These are phyloP conservation scores for Cladorrhinum sp. DNA, from an alignment of 2,329 filamentous ascomycete genomes.

Conservation along the genomic window DNA sequence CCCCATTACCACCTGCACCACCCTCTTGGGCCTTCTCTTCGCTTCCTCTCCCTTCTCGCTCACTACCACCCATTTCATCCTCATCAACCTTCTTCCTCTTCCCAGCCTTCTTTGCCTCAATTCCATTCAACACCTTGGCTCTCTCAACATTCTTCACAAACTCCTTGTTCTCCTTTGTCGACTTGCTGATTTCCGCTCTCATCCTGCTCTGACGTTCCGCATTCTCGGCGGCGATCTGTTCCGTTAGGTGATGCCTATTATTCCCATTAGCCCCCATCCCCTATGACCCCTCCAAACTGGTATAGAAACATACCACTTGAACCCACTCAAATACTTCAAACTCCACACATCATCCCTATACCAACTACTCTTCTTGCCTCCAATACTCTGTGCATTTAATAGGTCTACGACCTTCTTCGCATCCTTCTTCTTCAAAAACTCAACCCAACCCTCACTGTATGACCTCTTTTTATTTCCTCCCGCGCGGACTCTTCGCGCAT, in stretches of 20 bases:
- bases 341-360: slow-evolving; percentile 89
- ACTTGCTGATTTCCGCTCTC: slow-evolving; percentile 72
- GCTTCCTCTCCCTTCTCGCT: slow-evolving; percentile 33
- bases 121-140: slow-evolving; percentile 74
- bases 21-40: slow-evolving; percentile 25
- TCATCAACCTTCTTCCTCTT: slow-evolving; percentile 36
- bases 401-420: slow-evolving; percentile 74
- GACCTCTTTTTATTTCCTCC: slow-evolving; percentile 81
- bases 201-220: slow-evolving; percentile 73
- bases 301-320: slow-evolving; percentile 64
- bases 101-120: slow-evolving; percentile 58
- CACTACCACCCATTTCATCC: slow-evolving; percentile 37
- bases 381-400: slow-evolving; percentile 74
- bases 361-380: slow-evolving; percentile 78
- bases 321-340: slow-evolving; percentile 74
- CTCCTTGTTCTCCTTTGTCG: slow-evolving; percentile 74
- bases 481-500: slow-evolving; percentile 62
- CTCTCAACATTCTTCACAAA: slow-evolving; percentile 77
- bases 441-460: slow-evolving; percentile 85
- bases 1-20: slow-evolving; percentile 15
- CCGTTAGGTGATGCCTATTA: slow-evolving; percentile 33
- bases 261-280: background rate
- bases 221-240: slow-evolving; percentile 78
- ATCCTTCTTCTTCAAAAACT: slow-evolving; percentile 72
- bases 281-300: slow-evolving; percentile 18